phyloP scores from a whole-genome alignment of 164 flowering plant species.

The Piper longum region DNA sequence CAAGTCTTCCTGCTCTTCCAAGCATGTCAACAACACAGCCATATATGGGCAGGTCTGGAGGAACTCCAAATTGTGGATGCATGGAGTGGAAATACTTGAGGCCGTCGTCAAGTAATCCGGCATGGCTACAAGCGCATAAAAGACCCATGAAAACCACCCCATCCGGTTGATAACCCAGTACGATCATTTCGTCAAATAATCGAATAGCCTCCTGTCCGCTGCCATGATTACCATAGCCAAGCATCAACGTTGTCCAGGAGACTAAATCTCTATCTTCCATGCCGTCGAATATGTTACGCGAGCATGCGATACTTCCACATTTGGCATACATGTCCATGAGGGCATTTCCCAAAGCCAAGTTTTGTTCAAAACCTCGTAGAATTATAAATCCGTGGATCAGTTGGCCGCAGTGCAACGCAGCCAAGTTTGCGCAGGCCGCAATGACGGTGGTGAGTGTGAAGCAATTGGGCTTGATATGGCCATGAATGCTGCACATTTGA shows the following conservation, averaged over 20 bases:
- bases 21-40: conserved; percentile 84
- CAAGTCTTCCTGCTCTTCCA: conserved; percentile 66
- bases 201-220: conserved; percentile 55
- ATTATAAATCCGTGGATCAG: conserved; percentile 57
- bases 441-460: conserved; percentile 55
- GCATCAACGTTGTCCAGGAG: conserved; percentile 90
- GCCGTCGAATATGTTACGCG: conserved; percentile 34
- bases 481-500: conserved; percentile 23
- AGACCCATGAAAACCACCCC: conserved; percentile 53
- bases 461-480: conserved; percentile 45
- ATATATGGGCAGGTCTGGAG: conserved; percentile 51
- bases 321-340: conserved; percentile 87
- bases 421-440: conserved; percentile 55
- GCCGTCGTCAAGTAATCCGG: conserved; percentile 76
- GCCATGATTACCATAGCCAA: conserved; percentile 81
- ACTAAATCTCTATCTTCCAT: conserved; percentile 39
- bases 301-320: conserved; percentile 49
- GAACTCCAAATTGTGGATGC: conserved; percentile 25
- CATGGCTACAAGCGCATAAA: conserved; percentile 71
- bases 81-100: conserved; percentile 38
- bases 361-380: conserved; percentile 33
- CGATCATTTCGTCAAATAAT: conserved; percentile 60
- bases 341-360: conserved; percentile 50
- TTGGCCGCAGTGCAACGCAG: conserved; percentile 47
- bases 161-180: conserved; percentile 47